phyloP scores from a whole-genome alignment of 495 filamentous ascomycete genomes.

The Neurospora intermedia region DNA sequence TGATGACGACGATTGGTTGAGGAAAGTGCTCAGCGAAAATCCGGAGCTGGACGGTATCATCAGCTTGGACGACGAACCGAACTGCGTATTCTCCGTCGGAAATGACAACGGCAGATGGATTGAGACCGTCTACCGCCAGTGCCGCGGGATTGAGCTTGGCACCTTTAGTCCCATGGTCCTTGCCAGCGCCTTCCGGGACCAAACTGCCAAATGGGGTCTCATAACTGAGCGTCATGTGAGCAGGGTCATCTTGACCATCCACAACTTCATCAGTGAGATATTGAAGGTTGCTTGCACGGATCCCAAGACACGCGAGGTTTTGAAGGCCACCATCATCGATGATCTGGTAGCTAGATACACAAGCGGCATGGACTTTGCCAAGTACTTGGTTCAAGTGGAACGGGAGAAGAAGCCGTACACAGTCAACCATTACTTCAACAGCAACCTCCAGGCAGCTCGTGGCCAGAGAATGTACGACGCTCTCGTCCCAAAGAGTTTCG shows the following conservation, averaged over 20 bases:
- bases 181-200: slow-evolving; percentile 38
- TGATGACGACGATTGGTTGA: too few species aligned
- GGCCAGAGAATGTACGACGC: too few species aligned
- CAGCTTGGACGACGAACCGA: not conserved
- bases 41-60: too few species aligned
- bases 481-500: too few species aligned
- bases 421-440: slow-evolving; percentile 42
- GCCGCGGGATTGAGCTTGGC: slow-evolving; percentile 20
- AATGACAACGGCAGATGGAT: slow-evolving; percentile 7
- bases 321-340: slow-evolving; percentile 31
- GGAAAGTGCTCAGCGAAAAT: too few species aligned
- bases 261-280: slow-evolving; percentile 35
- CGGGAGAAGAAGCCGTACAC: slow-evolving; percentile 37
- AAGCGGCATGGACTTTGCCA: slow-evolving; percentile 27
- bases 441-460: slow-evolving; percentile 34
- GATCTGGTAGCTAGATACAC: slow-evolving; percentile 32
- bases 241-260: slow-evolving; percentile 33
- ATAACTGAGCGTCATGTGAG: slow-evolving; percentile 39
- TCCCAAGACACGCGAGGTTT: slow-evolving; percentile 18
- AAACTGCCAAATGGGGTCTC: slow-evolving; percentile 42
- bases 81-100: not conserved
- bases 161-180: slow-evolving; percentile 25
- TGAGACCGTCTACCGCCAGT: slow-evolving; percentile 7
- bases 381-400: slow-evolving; percentile 41
- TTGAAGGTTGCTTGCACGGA: slow-evolving; percentile 26